Evolutionary conservation across 306 rosid species (phyloP), one percentile per base, ranked within the genome.

Genomic region (Morella rubra): DNA sequence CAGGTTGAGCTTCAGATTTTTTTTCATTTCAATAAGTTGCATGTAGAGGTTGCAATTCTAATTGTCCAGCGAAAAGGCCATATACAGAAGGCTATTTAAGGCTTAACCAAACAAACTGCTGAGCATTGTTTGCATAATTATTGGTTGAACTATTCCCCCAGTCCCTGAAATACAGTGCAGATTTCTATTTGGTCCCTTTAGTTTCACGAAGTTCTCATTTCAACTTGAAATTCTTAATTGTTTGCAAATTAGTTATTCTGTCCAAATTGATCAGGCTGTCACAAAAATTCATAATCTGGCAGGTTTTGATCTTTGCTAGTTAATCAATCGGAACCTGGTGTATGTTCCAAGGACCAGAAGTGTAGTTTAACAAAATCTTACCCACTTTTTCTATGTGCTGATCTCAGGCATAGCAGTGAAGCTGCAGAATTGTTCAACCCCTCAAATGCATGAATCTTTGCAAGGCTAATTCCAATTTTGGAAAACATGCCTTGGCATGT

Each of bases 361-460:
- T 44, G n/a, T 42, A 18, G 32, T 18, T 41, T 42, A 44, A 3
- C 71, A 58, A 66, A 41, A 66, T 66, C 32, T 42, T 41, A n/a
- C 71, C 71, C 51, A 3, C 10, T 66, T 10, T 66, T 18, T 6
- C 4, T 2, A 40, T 16, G 50, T 66, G 15, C 27, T 0, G 27
- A 66, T 16, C 4, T 64, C 47, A 64, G 22, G 69, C 7, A 37
- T 8, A 10, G 5, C 12, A 10, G 18, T 11, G 45, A 41, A 27
- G 61, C 76, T 70, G 50, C 44, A 69, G 22, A 68, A 18, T 61
- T 32, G 40, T 45, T 54, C 11, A n/a, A 20, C 4, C 65, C 54
- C 2, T 44, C 24, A 60, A 53, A 69, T 67, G 11, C 76, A 61
- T 40, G 16, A 51, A 82, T 73, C 42, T 56, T 19, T 20, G 62